Conservation (phyloP, 179 eudicot species). For the Nepenthes alata region DNA sequence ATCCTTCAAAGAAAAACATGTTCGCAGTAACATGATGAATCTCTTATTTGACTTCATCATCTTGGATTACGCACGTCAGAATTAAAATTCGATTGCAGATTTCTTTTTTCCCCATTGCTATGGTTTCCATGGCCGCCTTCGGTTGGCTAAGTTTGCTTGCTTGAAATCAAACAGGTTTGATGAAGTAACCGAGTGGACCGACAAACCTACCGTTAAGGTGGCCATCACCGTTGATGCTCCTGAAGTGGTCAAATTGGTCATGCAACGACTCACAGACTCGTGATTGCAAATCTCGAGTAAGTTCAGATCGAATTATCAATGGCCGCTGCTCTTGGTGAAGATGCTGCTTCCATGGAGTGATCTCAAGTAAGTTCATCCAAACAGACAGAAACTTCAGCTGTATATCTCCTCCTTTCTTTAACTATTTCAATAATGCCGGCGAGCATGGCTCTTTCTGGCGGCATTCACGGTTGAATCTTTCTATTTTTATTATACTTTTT, state of each 20-base stretch:
- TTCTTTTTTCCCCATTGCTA: neutral
- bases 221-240: constrained; percentile 94
- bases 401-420: too few species aligned
- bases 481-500: too few species aligned
- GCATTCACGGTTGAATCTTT: too few species aligned
- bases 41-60: too few species aligned
- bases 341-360: neutral
- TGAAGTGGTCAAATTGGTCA: constrained; percentile 50
- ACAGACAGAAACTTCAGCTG: neutral
- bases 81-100: neutral
- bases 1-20: too few species aligned
- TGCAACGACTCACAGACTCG: constrained; percentile 64
- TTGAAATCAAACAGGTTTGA: constrained; percentile 38
- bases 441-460: too few species aligned
- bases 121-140: neutral
- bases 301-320: neutral
- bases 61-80: too few species aligned
- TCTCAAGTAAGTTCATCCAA: neutral
- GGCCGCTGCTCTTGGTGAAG: neutral
- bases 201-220: constrained; percentile 81
- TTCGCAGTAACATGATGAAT: too few species aligned
- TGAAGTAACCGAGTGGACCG: constrained; percentile 72
- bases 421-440: too few species aligned
- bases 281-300: constrained; percentile 6
- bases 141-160: too few species aligned